These are phyloP conservation scores for Saccharomycopsis fermentans DNA, from an alignment of 805 yeast species.

Conservation along the genomic window DNA sequence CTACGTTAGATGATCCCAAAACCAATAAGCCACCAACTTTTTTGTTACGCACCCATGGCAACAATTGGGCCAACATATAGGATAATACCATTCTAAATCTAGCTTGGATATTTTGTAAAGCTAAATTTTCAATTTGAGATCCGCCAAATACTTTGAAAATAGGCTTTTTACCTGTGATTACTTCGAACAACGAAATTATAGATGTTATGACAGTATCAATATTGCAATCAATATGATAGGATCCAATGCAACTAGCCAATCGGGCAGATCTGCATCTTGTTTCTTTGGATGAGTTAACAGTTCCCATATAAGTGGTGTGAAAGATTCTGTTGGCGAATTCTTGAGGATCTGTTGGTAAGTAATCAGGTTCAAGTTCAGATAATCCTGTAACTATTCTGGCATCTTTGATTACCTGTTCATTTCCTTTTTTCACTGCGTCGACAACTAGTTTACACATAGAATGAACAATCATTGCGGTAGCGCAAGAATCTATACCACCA, in stretches of 20 bases:
- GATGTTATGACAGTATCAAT: constrained; percentile 80
- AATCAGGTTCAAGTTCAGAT: constrained; percentile 31
- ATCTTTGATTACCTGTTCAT: constrained; percentile 68
- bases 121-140: constrained; percentile 79
- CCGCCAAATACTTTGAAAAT: constrained; percentile 92
- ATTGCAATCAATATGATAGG: constrained; percentile 84
- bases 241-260: constrained; percentile 65
- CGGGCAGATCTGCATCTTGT: constrained; percentile 76
- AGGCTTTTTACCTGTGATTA: constrained; percentile 86
- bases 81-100: constrained; percentile 90
- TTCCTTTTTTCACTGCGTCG: constrained; percentile 55
- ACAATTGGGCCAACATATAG: constrained; percentile 83
- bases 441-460: constrained; percentile 88
- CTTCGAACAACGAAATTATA: constrained; percentile 65
- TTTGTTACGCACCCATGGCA: constrained; percentile 87
- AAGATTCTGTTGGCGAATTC: constrained; percentile 70
- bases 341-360: constrained; percentile 64
- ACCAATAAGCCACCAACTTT: constrained; percentile 70
- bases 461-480: constrained; percentile 88
- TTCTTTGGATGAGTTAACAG: constrained; percentile 81
- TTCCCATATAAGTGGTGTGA: constrained; percentile 94
- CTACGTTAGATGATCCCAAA: constrained; percentile 93
- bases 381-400: constrained; percentile 57
- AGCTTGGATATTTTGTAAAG: constrained; percentile 94
- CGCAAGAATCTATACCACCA: constrained; percentile 98